Conservation (phyloP, 2,329 filamentous ascomycete species). For the Leptographium galeiforme region DNA sequence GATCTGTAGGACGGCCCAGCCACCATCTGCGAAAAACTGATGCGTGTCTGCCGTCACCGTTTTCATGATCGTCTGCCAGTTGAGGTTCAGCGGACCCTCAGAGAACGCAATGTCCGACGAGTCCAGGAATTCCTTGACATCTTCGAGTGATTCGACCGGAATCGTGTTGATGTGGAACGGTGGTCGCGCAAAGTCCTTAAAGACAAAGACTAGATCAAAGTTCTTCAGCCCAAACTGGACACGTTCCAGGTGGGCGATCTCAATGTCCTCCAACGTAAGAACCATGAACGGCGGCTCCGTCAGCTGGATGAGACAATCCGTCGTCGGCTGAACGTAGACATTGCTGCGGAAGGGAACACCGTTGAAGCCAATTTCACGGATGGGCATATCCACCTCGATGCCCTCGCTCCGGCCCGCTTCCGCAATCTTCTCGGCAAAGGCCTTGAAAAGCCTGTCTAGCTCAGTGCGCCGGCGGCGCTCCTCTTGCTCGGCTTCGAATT, state of each 20-base stretch:
- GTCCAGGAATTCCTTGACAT: constrained; percentile 96
- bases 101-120: constrained; percentile 88
- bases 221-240: constrained; percentile 97
- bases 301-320: constrained; percentile 91
- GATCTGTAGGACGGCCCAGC: constrained; percentile 82
- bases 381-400: constrained; percentile 89
- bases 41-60: constrained; percentile 90
- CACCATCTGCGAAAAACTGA: constrained; percentile 87
- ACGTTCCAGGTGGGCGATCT: constrained; percentile 89
- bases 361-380: constrained; percentile 91
- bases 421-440: constrained; percentile 92
- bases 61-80: constrained; percentile 99
- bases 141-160: constrained; percentile 84
- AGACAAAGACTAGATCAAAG: constrained; percentile 96
- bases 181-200: constrained; percentile 88
- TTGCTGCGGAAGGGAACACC: constrained; percentile 94
- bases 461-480: constrained; percentile 83
- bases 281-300: constrained; percentile 96
- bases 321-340: constrained; percentile 89
- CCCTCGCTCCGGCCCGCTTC: constrained; percentile 86
- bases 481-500: constrained; percentile 97
- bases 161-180: constrained; percentile 97
- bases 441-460: constrained; percentile 89
- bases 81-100: constrained; percentile 91
- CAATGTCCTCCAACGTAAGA: constrained; percentile 87